These are phyloP conservation scores for Lycium barbarum DNA, from an alignment of 257 asterid species.

Conservation along the genomic window DNA sequence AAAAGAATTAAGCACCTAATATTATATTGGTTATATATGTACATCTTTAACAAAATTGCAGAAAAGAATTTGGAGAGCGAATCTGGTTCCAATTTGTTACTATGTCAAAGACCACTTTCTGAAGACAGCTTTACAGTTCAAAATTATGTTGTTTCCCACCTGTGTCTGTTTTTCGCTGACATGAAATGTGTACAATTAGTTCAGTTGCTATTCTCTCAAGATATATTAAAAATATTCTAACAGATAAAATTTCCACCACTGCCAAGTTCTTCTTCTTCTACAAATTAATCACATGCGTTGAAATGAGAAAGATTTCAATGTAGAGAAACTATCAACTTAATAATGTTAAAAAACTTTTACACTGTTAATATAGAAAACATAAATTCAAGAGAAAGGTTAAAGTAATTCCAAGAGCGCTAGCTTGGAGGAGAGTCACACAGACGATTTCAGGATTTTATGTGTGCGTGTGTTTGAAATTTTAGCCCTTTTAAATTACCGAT, in stretches of 20 bases:
- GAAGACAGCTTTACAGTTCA: slow-evolving; percentile 3
- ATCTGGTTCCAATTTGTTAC: not conserved
- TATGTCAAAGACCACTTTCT: not conserved
- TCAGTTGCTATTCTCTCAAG: not conserved
- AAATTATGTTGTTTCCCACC: slow-evolving; percentile 4
- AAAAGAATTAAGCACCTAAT: not conserved
- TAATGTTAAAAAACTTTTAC: too few species aligned
- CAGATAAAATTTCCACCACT: too few species aligned
- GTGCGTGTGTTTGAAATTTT: too few species aligned
- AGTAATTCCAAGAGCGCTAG: too few species aligned
- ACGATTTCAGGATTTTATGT: too few species aligned
- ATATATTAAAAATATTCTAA: not conserved
- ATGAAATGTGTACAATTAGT: not conserved
- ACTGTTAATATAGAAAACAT: too few species aligned
- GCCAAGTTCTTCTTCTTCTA: too few species aligned
- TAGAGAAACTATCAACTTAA: not conserved
- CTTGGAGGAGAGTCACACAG: too few species aligned
- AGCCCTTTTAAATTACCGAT: too few species aligned
- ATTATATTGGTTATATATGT: not conserved
- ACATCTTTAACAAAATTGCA: not conserved
- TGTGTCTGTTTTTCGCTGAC: not conserved
- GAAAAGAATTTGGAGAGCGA: not conserved
- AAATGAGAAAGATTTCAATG: not conserved
- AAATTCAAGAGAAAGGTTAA: too few species aligned
- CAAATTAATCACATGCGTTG: not conserved